Conservation (phyloP, 2,329 filamentous ascomycete species). For the Rhytidhysteron rufulum region DNA sequence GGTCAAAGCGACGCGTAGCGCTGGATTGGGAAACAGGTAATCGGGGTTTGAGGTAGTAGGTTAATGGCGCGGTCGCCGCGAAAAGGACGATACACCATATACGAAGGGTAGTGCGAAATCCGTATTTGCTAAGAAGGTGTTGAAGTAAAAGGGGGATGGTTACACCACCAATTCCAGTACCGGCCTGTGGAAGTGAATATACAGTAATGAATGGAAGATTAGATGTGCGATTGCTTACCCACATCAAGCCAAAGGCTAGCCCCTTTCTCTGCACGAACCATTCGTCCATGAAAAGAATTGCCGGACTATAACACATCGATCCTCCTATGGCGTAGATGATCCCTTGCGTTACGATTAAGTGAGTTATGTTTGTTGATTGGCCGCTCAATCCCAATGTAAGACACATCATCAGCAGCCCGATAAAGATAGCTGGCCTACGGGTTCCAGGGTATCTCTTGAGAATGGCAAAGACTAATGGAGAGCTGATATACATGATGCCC, state of each 20-base stretch:
- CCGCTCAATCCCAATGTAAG: slow-evolving; percentile 38
- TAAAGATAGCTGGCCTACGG: slow-evolving; percentile 22
- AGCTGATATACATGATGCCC: slow-evolving; percentile 44
- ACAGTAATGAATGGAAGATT: not conserved
- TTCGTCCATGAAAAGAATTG: slow-evolving; percentile 57
- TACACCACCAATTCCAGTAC: slow-evolving; percentile 41
- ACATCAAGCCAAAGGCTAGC: slow-evolving; percentile 62
- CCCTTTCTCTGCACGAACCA: slow-evolving; percentile 60
- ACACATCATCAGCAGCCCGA: slow-evolving; percentile 36
- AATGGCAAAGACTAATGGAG: slow-evolving; percentile 37
- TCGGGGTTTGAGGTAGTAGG: slow-evolving; percentile 30
- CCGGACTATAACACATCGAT: slow-evolving; percentile 53
- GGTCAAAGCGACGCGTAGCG: slow-evolving; percentile 19
- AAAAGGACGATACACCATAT: slow-evolving; percentile 34
- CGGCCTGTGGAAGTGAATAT: slow-evolving; percentile 10
- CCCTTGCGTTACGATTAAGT: slow-evolving; percentile 60
- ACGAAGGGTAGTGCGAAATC: slow-evolving; percentile 40
- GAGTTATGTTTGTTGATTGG: slow-evolving; percentile 50
- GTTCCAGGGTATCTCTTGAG: slow-evolving; percentile 30
- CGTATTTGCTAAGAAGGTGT: slow-evolving; percentile 34
- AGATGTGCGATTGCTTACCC: slow-evolving; percentile 36
- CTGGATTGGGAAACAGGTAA: slow-evolving; percentile 19
- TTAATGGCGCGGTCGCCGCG: slow-evolving; percentile 27
- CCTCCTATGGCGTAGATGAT: slow-evolving; percentile 59
- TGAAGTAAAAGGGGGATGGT: slow-evolving; percentile 42